Evolutionary conservation across 169 alveolate genomes (phyloP).

Genomic region (Eimeria falciformis): DNA sequence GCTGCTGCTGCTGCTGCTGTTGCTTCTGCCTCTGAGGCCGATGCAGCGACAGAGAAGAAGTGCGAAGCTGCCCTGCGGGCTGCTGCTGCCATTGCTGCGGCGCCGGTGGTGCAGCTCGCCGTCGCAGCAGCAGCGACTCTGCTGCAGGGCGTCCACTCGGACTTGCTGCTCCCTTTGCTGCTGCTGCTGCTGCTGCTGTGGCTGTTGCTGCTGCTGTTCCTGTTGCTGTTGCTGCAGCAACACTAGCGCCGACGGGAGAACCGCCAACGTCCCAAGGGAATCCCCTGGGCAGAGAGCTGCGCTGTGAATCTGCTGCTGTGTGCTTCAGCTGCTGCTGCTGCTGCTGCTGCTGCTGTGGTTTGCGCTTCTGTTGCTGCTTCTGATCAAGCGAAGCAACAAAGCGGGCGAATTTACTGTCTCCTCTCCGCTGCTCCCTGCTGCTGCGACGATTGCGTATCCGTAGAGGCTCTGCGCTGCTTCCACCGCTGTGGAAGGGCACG

Average conservation of each 20-base stretch:
- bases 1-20: constrained; percentile 20
- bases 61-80: background rate
- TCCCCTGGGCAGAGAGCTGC: background rate
- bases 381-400: background rate
- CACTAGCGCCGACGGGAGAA: background rate
- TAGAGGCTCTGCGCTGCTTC: background rate
- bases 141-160: too few species aligned
- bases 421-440: background rate
- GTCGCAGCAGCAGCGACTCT: too few species aligned
- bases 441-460: background rate
- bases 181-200: background rate
- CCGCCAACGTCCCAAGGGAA: background rate
- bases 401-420: background rate
- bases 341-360: background rate
- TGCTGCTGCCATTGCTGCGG: too few species aligned
- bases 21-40: background rate
- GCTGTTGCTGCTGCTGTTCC: background rate
- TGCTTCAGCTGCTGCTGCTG: background rate
- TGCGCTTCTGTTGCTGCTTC: background rate
- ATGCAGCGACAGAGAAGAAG: background rate
- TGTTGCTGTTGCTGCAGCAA: background rate
- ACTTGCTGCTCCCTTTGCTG: too few species aligned
- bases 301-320: background rate
- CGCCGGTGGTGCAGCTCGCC: too few species aligned
- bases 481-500: background rate